phyloP scores from a whole-genome alignment of 441 rosid species.

The Brassica balearica region DNA sequence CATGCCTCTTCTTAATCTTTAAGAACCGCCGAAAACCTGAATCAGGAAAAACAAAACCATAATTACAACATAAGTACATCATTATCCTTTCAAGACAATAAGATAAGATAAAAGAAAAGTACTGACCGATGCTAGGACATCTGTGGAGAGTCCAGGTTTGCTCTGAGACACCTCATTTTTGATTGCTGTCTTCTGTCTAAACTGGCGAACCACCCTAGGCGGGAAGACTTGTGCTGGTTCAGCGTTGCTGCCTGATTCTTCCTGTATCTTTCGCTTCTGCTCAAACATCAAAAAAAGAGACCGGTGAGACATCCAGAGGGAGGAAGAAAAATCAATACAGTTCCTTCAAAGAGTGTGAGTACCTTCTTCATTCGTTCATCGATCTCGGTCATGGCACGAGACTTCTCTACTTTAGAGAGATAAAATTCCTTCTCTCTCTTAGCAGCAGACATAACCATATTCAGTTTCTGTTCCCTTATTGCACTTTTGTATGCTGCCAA shows the following conservation, averaged over 20 bases:
- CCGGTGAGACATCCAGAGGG: background rate
- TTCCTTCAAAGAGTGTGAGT: slow-evolving; percentile 12
- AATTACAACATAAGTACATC: background rate
- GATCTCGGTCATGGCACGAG: slow-evolving; percentile 70
- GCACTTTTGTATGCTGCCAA: slow-evolving; percentile 86
- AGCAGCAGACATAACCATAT: slow-evolving; percentile 87
- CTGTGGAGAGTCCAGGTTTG: slow-evolving; percentile 70
- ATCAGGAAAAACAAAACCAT: slow-evolving; percentile 31
- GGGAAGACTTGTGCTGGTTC: slow-evolving; percentile 44
- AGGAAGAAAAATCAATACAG: background rate
- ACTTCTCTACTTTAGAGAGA: slow-evolving; percentile 74
- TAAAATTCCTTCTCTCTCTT: slow-evolving; percentile 90
- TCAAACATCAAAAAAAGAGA: slow-evolving; percentile 9
- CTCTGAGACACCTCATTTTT: slow-evolving; percentile 51
- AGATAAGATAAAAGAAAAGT: no score
- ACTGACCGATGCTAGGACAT: slow-evolving; percentile 78
- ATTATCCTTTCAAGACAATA: background rate
- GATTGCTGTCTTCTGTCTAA: slow-evolving; percentile 78
- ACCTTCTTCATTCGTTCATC: slow-evolving; percentile 91
- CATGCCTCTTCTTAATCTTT: slow-evolving; percentile 20
- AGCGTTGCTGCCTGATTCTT: slow-evolving; percentile 48
- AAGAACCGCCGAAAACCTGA: slow-evolving; percentile 71
- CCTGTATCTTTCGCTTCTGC: slow-evolving; percentile 74
- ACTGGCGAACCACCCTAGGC: slow-evolving; percentile 62
- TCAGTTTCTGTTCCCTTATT: slow-evolving; percentile 75